phyloP scores from a whole-genome alignment of 495 filamentous ascomycete genomes.

The Ramalina intermedia region DNA sequence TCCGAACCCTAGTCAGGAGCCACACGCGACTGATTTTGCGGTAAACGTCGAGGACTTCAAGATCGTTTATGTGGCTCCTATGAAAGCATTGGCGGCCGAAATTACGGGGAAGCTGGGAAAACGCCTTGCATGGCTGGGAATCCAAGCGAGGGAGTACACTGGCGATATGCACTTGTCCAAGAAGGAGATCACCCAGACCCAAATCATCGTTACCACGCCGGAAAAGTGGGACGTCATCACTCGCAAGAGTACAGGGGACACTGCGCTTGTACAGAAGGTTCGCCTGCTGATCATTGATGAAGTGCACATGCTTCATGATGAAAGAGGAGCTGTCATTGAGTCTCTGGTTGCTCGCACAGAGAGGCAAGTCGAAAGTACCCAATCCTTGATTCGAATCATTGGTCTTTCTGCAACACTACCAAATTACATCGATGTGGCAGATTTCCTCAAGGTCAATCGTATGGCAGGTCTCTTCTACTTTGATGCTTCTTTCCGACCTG shows the following conservation, averaged over 20 bases:
- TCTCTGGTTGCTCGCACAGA: constrained; percentile 88
- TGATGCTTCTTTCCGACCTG: constrained; percentile 85
- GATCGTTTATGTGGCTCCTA: constrained; percentile 92
- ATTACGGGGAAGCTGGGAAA: constrained; percentile 91
- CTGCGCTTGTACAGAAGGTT: constrained; percentile 94
- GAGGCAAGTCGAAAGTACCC: constrained; percentile 93
- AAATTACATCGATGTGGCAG: constrained; percentile 91
- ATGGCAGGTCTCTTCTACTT: constrained; percentile 94
- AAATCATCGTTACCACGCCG: constrained; percentile 96
- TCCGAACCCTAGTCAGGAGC: constrained; percentile 65
- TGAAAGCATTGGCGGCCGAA: constrained; percentile 96
- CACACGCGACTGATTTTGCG: constrained; percentile 56
- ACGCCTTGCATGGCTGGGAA: constrained; percentile 82
- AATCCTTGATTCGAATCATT: constrained; percentile 90
- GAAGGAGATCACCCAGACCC: constrained; percentile 83
- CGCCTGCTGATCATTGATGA: constrained; percentile 95
- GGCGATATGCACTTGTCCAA: constrained; percentile 99
- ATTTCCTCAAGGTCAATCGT: constrained; percentile 92
- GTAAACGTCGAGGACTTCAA: constrained; percentile 85
- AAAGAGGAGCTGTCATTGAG: constrained; percentile 89
- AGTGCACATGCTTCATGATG: constrained; percentile 98
- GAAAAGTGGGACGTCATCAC: constrained; percentile 99
- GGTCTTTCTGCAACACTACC: constrained; percentile 90
- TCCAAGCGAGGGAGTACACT: constrained; percentile 80
- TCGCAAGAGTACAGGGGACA: constrained; percentile 90